Base-by-base conservation (phyloP, 257 asterid genomes). In the Lantana camara region DNA sequence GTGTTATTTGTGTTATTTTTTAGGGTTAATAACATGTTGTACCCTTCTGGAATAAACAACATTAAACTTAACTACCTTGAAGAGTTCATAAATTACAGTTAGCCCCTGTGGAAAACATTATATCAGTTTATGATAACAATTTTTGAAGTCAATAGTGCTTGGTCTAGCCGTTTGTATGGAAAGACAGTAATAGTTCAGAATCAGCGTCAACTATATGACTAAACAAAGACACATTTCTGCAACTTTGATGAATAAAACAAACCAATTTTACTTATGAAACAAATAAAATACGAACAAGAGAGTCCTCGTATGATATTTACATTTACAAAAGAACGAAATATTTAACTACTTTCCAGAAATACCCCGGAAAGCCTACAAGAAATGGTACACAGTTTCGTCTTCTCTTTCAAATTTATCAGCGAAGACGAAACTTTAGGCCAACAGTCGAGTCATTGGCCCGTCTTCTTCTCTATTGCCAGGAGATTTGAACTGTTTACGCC, bases 401-500 rank as follows among this genome's bases (percentile, higher is more conserved):
- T 37, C 41, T 9, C 34, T 9, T 20, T 9, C 11, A 46, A 67
- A 21, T 49, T 60, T 50, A 29, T 38, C 38, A 40, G n/a, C 42
- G 11, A 66, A 50, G 60, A 60, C 64, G 47, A 29, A 40, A 27
- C 38, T 30, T 69, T 20, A 48, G 50, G 44, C 55, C 63, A 29
- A 22, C 20, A 52, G 35, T 7, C 60, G 37, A 50, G 53, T 42
- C 37, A 19, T 32, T 41, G 8, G 19, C 20, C 52, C 20, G 47
- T 21, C 22, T 48, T 51, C 35, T 30, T 30, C 35, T 30, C 7
- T 30, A 3, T 30, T 30, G 40, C 19, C 55, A 38, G 9, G 19
- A 15, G 14, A n/a, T 38, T 24, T 35, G n/a, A 16, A 17, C 5
- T 27, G 32, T 50, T 63, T 63, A 78, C 27, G 80, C 83, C 77